These are phyloP conservation scores for Rhynchosporium graminicola DNA, from an alignment of 2,329 filamentous ascomycete species.

Conservation along the genomic window DNA sequence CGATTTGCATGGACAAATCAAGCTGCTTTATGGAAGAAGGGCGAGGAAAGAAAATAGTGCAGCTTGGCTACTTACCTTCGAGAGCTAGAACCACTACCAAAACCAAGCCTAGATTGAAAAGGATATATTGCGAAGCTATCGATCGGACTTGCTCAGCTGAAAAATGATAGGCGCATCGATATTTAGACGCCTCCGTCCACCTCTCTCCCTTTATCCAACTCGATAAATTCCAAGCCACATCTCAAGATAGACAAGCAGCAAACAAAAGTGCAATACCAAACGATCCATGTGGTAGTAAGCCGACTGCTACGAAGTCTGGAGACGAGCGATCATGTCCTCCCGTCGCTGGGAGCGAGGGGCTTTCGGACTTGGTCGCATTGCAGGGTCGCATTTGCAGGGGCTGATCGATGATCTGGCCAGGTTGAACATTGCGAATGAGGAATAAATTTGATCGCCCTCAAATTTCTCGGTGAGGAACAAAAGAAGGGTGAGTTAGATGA, in stretches of 20 bases:
- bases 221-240: neutral
- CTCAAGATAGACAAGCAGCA: neutral
- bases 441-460: neutral
- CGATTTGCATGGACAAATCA: neutral
- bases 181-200: no score
- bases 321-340: constrained; percentile 7
- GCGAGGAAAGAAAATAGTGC: neutral
- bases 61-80: no score
- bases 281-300: neutral
- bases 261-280: constrained; percentile 11
- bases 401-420: neutral
- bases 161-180: neutral
- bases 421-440: no score
- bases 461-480: neutral
- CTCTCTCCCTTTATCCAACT: no score
- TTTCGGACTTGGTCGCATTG: constrained; percentile 1
- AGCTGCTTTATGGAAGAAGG: neutral
- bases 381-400: constrained; percentile 7
- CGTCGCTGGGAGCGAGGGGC: neutral
- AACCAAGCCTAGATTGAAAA: neutral
- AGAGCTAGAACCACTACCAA: neutral
- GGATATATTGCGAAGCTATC: constrained; percentile 4
- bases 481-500: neutral
- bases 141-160: constrained; percentile 8
- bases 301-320: neutral